Base-by-base conservation (phyloP, 1,139 yeast species). In the Zygotorulaspora mrakii region DNA sequence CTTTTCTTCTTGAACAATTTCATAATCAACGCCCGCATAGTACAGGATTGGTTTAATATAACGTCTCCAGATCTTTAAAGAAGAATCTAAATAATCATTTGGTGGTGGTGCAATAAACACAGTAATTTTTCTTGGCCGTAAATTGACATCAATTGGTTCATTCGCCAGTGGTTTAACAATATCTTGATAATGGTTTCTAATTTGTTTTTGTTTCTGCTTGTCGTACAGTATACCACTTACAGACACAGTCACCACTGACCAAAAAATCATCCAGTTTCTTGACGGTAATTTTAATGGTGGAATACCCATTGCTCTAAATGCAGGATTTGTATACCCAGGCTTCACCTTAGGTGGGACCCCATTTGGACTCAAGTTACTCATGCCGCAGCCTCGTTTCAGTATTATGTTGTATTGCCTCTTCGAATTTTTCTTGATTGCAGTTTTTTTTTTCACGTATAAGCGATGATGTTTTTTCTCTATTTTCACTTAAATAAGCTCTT, bases 21-120 rank as follows among this genome's bases (percentile, higher is more conserved):
- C 94, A 58, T 76, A 88, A 63, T 94, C 98, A 17, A 91, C 66
- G 2, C 96, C 95, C 6, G 88, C 84, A 2, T 95, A 74, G 52
- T 84, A 86, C 52, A 94, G 69, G 4, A 89, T 73, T 0, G 98
- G 98, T 66, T 91, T 91, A 52, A 89, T 73, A 59, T 77, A 89
- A 46, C 82, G 77, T 50, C 87, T 75, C 71, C 91, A 88, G 43
- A 83, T 74, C 45, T 73, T 74, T 64, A 84, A 61, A 12, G 94
- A 79, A 46, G 79, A 81, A 33, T 83, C 95, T 37, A 94, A 67
- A 55, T 79, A 87, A 61, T 91, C 97, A 53, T 87, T 85, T 11
- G 99, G 98, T 10, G 97, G 96, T 11, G 98, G 98, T 0, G 96
- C 95, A 44, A 89, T 74, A 57, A 81, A 89, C 1, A 94, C 79